phyloP scores from a whole-genome alignment of 352 stramenopile species.

The Globisporangium spinosum region DNA sequence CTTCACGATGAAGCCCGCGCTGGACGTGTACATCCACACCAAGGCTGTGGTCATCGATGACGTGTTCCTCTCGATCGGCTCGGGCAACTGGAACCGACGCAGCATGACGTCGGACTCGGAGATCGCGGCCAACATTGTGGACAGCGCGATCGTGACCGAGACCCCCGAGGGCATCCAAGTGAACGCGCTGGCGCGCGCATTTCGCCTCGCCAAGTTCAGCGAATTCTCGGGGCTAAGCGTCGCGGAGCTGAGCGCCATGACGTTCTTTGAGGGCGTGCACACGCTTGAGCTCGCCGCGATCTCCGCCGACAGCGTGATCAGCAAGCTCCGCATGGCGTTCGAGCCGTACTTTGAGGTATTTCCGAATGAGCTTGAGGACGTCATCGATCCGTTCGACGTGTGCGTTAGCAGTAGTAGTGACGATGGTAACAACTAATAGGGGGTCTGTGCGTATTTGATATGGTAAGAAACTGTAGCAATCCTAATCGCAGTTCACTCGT shows the following conservation, averaged over 20 bases:
- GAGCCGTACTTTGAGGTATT: slow-evolving; percentile 37
- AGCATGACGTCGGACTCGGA: slow-evolving; percentile 63
- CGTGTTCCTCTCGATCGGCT: slow-evolving; percentile 19
- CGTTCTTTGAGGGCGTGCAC: slow-evolving; percentile 24
- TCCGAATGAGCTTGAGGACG: slow-evolving; percentile 25
- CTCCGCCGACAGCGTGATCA: slow-evolving; percentile 13
- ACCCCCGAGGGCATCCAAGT: slow-evolving; percentile 33
- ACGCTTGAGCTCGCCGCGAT: slow-evolving; percentile 14
- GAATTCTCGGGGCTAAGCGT: slow-evolving; percentile 27
- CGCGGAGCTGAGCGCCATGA: slow-evolving; percentile 17
- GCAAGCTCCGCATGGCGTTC: slow-evolving; percentile 11
- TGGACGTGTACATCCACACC: slow-evolving; percentile 49
- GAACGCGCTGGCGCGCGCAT: slow-evolving; percentile 35
- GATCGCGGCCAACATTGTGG: slow-evolving; percentile 51
- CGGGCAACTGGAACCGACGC: slow-evolving; percentile 62
- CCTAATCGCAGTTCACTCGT: background rate
- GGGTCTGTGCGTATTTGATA: background rate
- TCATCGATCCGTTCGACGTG: slow-evolving; percentile 29
- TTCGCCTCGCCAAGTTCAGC: slow-evolving; percentile 56
- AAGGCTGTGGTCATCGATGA: slow-evolving; percentile 40
- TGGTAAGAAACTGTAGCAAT: background rate
- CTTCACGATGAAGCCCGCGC: slow-evolving; percentile 18
- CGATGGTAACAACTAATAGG: background rate
- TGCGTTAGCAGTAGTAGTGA: slow-evolving; percentile 10
- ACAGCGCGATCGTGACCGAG: slow-evolving; percentile 26